Conservation (phyloP, 441 rosid species). For the Aleurites moluccanus region DNA sequence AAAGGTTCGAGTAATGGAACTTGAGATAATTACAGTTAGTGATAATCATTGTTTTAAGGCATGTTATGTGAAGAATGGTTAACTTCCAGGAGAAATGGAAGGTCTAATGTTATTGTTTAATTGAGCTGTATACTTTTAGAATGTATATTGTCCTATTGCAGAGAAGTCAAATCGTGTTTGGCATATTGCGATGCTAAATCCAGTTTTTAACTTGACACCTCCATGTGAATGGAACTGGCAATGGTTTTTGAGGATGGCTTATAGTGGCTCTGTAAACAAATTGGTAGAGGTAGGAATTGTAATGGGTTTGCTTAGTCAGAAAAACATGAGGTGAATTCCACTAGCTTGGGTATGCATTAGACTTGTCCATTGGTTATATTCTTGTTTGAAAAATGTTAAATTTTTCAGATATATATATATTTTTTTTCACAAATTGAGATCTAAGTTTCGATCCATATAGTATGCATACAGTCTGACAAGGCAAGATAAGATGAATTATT, state of each 20-base stretch:
- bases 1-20: background rate
- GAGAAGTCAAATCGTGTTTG: conserved; percentile 7
- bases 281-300: conserved; percentile 7
- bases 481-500: too few species aligned
- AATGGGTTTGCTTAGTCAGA: background rate
- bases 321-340: background rate
- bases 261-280: background rate
- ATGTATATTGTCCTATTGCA: background rate
- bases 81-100: background rate
- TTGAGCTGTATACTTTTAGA: background rate
- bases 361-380: too few species aligned
- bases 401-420: too few species aligned
- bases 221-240: conserved; percentile 7
- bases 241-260: background rate
- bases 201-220: background rate
- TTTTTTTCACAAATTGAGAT: too few species aligned
- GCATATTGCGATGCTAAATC: background rate
- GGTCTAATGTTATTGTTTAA: background rate
- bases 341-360: too few species aligned
- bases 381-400: too few species aligned
- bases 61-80: background rate
- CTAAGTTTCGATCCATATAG: too few species aligned
- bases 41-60: background rate
- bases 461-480: too few species aligned
- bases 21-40: background rate